These are phyloP conservation scores for Aspergillus intermedius DNA, from an alignment of 2,329 filamentous ascomycete species.

Conservation along the genomic window DNA sequence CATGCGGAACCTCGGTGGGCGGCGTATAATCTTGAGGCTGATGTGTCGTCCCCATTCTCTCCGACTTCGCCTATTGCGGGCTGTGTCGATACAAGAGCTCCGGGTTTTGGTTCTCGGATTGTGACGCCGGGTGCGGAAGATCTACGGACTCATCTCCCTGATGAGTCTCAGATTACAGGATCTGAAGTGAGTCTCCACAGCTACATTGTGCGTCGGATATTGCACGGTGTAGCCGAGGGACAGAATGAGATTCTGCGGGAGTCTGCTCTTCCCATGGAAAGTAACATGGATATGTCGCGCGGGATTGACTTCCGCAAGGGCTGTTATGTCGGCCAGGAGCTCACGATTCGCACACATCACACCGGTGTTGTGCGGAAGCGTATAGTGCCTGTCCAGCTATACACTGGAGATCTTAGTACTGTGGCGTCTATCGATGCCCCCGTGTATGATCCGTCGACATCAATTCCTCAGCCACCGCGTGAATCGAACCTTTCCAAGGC, in stretches of 20 bases:
- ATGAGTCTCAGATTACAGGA: conserved; percentile 36
- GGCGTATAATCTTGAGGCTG: conserved; percentile 32
- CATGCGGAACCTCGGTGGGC: conserved; percentile 31
- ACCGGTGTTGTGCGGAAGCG: conserved; percentile 89
- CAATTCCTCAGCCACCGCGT: conserved; percentile 24
- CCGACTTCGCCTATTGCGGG: conserved; percentile 21
- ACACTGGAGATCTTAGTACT: conserved; percentile 43
- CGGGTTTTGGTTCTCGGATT: conserved; percentile 34
- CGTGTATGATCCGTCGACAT: conserved; percentile 24
- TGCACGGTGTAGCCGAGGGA: conserved; percentile 78
- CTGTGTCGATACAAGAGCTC: conserved; percentile 35
- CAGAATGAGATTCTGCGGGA: conserved; percentile 68
- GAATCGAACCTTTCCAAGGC: conserved; percentile 50
- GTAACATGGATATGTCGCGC: conserved; percentile 77
- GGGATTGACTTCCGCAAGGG: conserved; percentile 92
- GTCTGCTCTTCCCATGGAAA: conserved; percentile 74
- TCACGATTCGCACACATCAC: conserved; percentile 92
- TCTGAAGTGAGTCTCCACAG: conserved; percentile 47
- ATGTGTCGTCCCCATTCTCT: conserved; percentile 25
- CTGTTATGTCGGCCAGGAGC: conserved; percentile 93
- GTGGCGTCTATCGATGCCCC: conserved; percentile 46
- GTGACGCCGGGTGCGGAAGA: conserved; percentile 32
- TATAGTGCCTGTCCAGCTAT: conserved; percentile 72
- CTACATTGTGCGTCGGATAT: conserved; percentile 71
- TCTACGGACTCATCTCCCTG: conserved; percentile 24